Conservation (phyloP, 192 early-diverging fungal genomes). For the Spizellomyces sp. region DNA sequence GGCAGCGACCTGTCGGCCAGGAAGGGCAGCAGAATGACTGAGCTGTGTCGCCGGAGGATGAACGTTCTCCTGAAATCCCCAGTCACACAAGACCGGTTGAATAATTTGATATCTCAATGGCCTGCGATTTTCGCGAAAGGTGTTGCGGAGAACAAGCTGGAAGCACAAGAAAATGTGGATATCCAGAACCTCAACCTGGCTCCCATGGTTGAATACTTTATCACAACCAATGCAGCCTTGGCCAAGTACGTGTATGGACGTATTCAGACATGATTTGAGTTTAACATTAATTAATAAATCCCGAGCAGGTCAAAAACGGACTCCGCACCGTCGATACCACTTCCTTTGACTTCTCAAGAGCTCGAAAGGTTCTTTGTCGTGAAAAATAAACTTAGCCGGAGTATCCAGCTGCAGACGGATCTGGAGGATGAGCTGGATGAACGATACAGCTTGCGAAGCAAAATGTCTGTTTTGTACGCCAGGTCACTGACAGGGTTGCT, state of each 20-base stretch:
- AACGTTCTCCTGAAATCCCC: neutral
- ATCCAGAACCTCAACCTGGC: neutral
- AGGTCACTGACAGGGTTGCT: slow-evolving; percentile 13
- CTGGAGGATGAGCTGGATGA: slow-evolving; percentile 22
- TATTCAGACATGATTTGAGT: too few species aligned
- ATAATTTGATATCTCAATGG: slow-evolving; percentile 36
- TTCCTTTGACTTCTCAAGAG: neutral
- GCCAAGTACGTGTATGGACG: too few species aligned
- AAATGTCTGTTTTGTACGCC: slow-evolving; percentile 41
- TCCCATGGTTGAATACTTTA: slow-evolving; percentile 21
- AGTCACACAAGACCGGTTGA: slow-evolving; percentile 23
- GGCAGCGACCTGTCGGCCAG: neutral
- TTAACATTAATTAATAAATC: too few species aligned
- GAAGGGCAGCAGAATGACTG: neutral
- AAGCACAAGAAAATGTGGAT: slow-evolving; percentile 4
- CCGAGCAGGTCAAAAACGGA: neutral
- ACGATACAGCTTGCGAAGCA: slow-evolving; percentile 18
- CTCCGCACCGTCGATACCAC: neutral
- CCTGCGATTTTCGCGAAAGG: slow-evolving; percentile 15
- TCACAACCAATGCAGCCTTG: neutral
- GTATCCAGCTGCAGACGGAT: neutral
- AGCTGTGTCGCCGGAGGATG: slow-evolving; percentile 39
- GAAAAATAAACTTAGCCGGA: neutral
- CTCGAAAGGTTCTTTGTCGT: slow-evolving; percentile 2
- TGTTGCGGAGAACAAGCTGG: slow-evolving; percentile 19